phyloP scores from a whole-genome alignment of 164 flowering plant genomes.

The Santalum album region DNA sequence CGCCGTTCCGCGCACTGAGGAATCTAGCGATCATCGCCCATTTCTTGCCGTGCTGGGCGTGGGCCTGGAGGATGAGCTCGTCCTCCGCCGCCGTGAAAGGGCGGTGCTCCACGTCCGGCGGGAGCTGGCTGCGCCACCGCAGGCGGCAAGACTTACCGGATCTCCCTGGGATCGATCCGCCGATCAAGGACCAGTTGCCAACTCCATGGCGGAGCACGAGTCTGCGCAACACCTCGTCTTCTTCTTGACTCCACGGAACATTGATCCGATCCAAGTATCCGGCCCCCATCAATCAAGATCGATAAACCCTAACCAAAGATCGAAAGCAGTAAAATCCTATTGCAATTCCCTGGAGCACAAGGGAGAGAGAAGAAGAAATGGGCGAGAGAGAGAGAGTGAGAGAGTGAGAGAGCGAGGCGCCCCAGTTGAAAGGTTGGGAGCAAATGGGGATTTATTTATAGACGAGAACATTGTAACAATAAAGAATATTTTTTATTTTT shows the following conservation, averaged over 20 bases:
- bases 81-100: conserved; percentile 42
- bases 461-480: too few species aligned
- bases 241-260: conserved; percentile 56
- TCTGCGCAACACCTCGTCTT: conserved; percentile 26
- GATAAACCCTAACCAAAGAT: background rate
- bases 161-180: conserved; percentile 39
- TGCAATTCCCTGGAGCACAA: too few species aligned
- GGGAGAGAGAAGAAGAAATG: too few species aligned
- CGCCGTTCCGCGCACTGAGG: conserved; percentile 41
- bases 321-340: too few species aligned
- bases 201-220: conserved; percentile 33
- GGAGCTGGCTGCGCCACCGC: conserved; percentile 58
- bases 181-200: conserved; percentile 46
- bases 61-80: conserved; percentile 29
- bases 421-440: too few species aligned
- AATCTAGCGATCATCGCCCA: conserved; percentile 48
- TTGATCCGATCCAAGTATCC: conserved; percentile 22
- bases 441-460: too few species aligned
- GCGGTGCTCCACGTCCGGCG: conserved; percentile 43
- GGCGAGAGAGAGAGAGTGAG: too few species aligned
- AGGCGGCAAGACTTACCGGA: conserved; percentile 53
- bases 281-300: too few species aligned
- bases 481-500: too few species aligned
- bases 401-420: too few species aligned
- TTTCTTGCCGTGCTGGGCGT: conserved; percentile 30